Base-by-base conservation (phyloP, 1,284 basidiomycete species). In the Cutaneotrichosporon spelunceum region DNA sequence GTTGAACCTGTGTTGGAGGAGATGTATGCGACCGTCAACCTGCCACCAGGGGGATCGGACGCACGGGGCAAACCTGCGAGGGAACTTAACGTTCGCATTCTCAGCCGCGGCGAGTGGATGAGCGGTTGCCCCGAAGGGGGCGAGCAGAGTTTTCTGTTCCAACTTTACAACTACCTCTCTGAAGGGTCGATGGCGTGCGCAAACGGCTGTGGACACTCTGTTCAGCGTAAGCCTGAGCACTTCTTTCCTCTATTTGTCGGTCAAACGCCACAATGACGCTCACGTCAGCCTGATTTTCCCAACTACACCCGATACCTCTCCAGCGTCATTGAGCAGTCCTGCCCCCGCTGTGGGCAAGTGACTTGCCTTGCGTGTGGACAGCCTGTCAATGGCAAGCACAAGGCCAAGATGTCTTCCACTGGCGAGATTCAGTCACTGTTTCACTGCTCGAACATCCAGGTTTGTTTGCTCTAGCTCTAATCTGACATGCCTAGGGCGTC, bases 31-130 rank as follows among this genome's bases (percentile, higher is more conserved):
- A 27, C 52, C 9, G 49, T 65, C 34, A 13, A 30, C 7, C 9
- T 62, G 10, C 62, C 55, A 24, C 44, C 5, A 24, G 45, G n/a
- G 19, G 55, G 29, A 23, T 26, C 45, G 23, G 80, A 49, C 75
- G 73, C 16, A 77, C 77, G 53, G 82, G 84, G 64, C 76, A 78
- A 7, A 11, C n/a, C n/a, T 19, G 19, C 21, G 34, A 58, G 48
- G n/a, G 3, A 33, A n/a, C 19, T 55, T 34, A 39, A 21, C 10
- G 82, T 88, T 26, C 85, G 84, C 61, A 78, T 93, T 44, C 85
- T 94, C 84, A 87, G 87, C 24, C 88, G 90, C 75, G 89, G 89
- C n/a, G 87, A 91, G 72, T 95, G 91, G 91, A 94, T 94, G 92
- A 91, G 90, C 74, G 92, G 92, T 10, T 94, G 92, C 76, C 91